Evolutionary conservation across 1,284 basidiomycete genomes (phyloP).

Genomic region (Ustilago bromivora): DNA sequence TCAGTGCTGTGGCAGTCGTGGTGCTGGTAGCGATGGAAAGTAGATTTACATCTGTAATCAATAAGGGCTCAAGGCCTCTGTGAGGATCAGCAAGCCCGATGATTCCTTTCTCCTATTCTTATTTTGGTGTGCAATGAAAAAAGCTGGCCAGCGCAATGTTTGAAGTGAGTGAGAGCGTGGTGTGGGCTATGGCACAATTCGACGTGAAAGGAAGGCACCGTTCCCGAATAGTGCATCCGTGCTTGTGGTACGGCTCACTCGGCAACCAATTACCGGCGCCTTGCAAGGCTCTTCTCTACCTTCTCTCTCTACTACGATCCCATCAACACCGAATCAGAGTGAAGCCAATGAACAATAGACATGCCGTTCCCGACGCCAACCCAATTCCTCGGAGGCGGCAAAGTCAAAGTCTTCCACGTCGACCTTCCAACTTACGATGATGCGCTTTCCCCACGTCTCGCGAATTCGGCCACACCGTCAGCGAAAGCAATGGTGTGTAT

Average conservation of each 20-base stretch:
- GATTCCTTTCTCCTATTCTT: background rate
- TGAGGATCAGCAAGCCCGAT: background rate
- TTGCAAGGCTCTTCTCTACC: background rate
- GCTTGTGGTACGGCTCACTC: slow-evolving; percentile 1
- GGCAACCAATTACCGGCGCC: slow-evolving; percentile 1
- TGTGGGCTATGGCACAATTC: background rate
- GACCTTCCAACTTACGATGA: slow-evolving; percentile 21
- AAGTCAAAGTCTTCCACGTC: slow-evolving; percentile 37
- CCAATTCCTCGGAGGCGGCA: slow-evolving; percentile 23
- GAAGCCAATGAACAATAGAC: background rate
- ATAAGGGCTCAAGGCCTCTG: background rate
- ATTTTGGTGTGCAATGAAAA: background rate
- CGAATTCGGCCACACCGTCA: background rate
- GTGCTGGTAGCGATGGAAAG: background rate
- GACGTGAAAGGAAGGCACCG: slow-evolving; percentile 1
- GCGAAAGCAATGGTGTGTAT: slow-evolving; percentile 37
- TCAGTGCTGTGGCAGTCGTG: slow-evolving; percentile 12
- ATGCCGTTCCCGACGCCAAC: slow-evolving; percentile 16
- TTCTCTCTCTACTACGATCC: background rate
- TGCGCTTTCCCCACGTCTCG: slow-evolving; percentile 19
- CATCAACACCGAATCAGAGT: background rate
- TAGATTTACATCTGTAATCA: background rate
- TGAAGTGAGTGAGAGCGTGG: background rate
- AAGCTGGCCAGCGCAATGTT: background rate
- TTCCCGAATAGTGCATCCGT: background rate